phyloP scores from a whole-genome alignment of 2,329 filamentous ascomycete species.

The Boeremia lycopersici region DNA sequence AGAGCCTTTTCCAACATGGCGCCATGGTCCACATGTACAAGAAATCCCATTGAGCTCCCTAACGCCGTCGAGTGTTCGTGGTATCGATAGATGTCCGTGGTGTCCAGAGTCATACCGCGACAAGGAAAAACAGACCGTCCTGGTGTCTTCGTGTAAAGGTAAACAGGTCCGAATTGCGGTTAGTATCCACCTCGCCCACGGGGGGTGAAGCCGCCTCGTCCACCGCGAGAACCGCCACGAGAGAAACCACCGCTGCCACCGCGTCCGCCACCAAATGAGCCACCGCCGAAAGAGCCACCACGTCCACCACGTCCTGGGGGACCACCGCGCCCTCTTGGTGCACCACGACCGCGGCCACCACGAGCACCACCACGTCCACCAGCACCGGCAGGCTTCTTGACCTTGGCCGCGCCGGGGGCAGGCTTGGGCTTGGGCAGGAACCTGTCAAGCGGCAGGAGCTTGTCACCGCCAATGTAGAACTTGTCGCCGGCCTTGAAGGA shows the following conservation, averaged over 20 bases:
- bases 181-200: constrained; percentile 43
- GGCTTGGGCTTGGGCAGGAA: constrained; percentile 95
- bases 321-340: constrained; percentile 56
- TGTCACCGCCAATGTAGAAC: constrained; percentile 94
- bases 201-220: constrained; percentile 32
- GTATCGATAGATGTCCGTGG: constrained; percentile 40
- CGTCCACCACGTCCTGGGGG: constrained; percentile 45
- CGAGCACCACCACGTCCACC: constrained; percentile 59
- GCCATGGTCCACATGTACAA: constrained; percentile 35
- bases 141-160: constrained; percentile 15
- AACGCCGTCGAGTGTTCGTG: constrained; percentile 44
- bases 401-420: constrained; percentile 68
- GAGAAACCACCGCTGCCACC: constrained; percentile 42
- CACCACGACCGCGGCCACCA: constrained; percentile 53
- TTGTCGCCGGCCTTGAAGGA: constrained; percentile 97
- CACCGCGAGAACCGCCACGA: constrained; percentile 31
- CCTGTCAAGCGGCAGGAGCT: constrained; percentile 90
- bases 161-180: constrained; percentile 19
- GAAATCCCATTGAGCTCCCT: constrained; percentile 34
- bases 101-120: constrained; percentile 25
- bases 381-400: constrained; percentile 71
- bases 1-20: constrained; percentile 26
- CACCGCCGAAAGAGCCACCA: constrained; percentile 50
- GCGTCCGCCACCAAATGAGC: constrained; percentile 50
- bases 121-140: constrained; percentile 23